Evolutionary conservation across 2,329 filamentous ascomycete genomes (phyloP).

Genomic region (Hypoxylon sp.): DNA sequence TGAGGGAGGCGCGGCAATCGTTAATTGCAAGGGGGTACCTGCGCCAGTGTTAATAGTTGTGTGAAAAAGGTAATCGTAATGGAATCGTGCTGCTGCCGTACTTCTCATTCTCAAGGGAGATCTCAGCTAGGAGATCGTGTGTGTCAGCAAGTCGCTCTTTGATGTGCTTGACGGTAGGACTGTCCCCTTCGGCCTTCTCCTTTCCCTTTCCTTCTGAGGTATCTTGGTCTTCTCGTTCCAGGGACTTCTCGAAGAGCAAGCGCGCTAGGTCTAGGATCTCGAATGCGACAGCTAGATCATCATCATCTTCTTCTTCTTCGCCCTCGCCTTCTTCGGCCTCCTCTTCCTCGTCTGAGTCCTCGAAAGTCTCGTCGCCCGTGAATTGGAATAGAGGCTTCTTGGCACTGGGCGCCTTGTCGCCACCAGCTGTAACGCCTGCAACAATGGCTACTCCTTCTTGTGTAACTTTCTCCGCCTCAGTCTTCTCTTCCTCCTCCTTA

Average conservation of each 20-base stretch:
- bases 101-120: constrained; percentile 96
- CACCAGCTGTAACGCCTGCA: constrained; percentile 60
- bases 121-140: constrained; percentile 93
- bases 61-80: constrained; percentile 1
- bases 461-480: constrained; percentile 60
- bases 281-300: constrained; percentile 84
- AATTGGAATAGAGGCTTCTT: constrained; percentile 93
- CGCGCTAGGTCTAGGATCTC: constrained; percentile 87
- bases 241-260: constrained; percentile 72
- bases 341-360: constrained; percentile 83
- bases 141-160: constrained; percentile 93
- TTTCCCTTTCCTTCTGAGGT: constrained; percentile 61
- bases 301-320: constrained; percentile 74
- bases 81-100: constrained; percentile 55
- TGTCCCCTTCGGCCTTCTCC: constrained; percentile 59
- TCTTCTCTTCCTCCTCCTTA: constrained; percentile 57
- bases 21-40: constrained; percentile 88
- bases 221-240: constrained; percentile 59
- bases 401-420: constrained; percentile 57
- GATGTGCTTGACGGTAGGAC: constrained; percentile 68
- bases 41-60: constrained; percentile 41
- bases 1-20: constrained; percentile 83
- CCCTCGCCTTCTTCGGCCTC: constrained; percentile 56
- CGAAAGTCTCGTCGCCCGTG: constrained; percentile 93
- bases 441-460: constrained; percentile 63